Evolutionary conservation across 176 grass and related monocot genomes (phyloP), one percentile per base, ranked within the genome.

Genomic region (Musa acuminata): DNA sequence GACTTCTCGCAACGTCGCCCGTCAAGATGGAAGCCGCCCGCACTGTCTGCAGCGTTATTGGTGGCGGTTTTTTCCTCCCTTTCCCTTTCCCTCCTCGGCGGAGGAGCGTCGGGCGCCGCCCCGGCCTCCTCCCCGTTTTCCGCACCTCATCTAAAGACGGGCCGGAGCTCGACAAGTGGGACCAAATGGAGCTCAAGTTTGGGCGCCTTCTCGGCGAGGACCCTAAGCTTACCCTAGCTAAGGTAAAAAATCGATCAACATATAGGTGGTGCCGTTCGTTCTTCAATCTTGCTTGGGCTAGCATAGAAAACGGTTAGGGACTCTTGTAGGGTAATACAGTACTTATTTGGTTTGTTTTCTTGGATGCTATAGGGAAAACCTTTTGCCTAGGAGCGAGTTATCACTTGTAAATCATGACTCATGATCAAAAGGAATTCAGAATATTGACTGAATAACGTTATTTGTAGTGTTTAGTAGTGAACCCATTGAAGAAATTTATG

Each of bases 201-300:
- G 90, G 90, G 0, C 76, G 90, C 0, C 88, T 89, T 64, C 87
- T 92, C 19, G 90, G 90, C 12, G 90, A 92, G 90, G 90, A 92
- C 77, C 90, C 90, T 71, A 87, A 89, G 77, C 84, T 92, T 77
- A 92, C 90, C 54, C 87, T 92, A 78, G 90, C 90, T 1, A 92
- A 92, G 90, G 90, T 92, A 1, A 6, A 78, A 49, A 0, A 26
- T 14, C 4, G 29, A 66, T 26, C 48, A 29, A 0, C 5, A 12
- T 10, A 35, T 35, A 5, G 35, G 4, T 43, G 4, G 35, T 43
- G 25, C 35, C 26, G 12, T 35, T 29, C 8, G 10, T 3, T 26
- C 10, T 66, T 11, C 10, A 26, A 11, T 29, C 13, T 66, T 66
- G 35, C 24, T 66, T 65, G 22, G 19, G 25, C 0, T 26, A 66